Base-by-base conservation (phyloP, 2,329 filamentous ascomycete genomes). In the Pseudofabraea citricarpa region DNA sequence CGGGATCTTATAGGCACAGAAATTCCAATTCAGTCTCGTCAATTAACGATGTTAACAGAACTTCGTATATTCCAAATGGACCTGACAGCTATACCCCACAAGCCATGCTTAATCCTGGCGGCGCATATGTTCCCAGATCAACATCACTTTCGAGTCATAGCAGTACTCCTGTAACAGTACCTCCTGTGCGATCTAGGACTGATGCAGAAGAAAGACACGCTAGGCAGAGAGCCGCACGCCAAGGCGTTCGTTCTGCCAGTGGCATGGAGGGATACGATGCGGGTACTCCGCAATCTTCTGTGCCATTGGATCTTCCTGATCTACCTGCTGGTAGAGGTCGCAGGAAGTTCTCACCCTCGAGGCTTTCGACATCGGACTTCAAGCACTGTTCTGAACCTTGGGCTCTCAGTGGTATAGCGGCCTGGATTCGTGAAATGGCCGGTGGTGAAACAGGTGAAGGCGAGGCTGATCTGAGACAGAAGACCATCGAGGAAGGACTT, bases 101-200 rank as follows among this genome's bases (percentile, higher is more conserved):
- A 65, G 60, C 51, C 55, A 67, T 55, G 64, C 66, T 56, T 55
- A 59, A 41, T 39, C 58, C 61, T 36, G 53, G 50, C 40, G 60
- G 59, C 2, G 62, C 64, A 33, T 63, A 70, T 61, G 77, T 83
- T 35, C 79, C 79, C 52, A 76, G 89, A 56, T 93, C 88, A 5
- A 87, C 88, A 24, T 97, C 91, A 22, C 66, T 97, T 45, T 83
- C 86, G 3, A 89, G 81, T 50, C 87, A 94, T 61, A 87, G 83
- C 58, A 87, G 83, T 50, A 86, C 87, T 6, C 90, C 90, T 24
- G 78, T 83, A 46, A 77, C 91, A 22, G 77, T 87, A 50, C 77
- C 90, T 22, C 90, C 93, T n/a, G 84, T 87, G 29, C 80, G 93
- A 45, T 96, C 93, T 26, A 90, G 94, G 65, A 98, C 93, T 7